Conservation (phyloP, 345 rosid genomes). For the Dovyalis caffra region DNA sequence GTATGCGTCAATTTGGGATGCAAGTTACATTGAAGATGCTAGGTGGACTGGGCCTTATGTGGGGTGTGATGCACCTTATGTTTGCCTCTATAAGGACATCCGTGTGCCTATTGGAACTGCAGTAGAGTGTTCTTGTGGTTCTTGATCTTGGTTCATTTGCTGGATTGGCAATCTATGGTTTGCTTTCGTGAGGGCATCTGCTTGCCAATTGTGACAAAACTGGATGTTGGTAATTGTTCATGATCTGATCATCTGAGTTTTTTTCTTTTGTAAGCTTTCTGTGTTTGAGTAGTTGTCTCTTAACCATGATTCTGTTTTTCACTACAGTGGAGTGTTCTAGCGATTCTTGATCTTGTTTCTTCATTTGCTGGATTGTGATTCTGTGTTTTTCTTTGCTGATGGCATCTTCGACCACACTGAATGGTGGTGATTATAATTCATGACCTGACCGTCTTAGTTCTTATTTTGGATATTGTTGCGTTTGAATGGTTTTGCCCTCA, state of each 20-base stretch:
- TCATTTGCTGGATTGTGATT: too few relatives aligned
- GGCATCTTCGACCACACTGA: too few relatives aligned
- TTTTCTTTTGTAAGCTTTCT: conserved; percentile 14
- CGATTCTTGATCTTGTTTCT: too few relatives aligned
- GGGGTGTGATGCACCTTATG: conserved; percentile 54
- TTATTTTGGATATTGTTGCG: too few relatives aligned
- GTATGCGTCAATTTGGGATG: conserved; percentile 63
- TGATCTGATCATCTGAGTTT: not conserved
- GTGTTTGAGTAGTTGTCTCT: not conserved
- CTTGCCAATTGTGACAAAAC: not conserved
- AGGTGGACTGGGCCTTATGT: conserved; percentile 47
- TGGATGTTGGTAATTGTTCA: not conserved
- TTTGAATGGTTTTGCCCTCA: too few relatives aligned
- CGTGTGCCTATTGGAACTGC: conserved; percentile 41
- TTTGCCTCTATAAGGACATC: conserved; percentile 49
- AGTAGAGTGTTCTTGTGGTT: conserved; percentile 31
- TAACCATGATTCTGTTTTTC: not conserved
- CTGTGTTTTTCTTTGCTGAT: too few relatives aligned
- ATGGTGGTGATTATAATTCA: too few relatives aligned
- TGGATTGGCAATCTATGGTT: not conserved
- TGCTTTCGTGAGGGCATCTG: not conserved
- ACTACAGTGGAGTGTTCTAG: too few relatives aligned
- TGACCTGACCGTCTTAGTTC: too few relatives aligned
- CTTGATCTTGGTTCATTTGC: conserved; percentile 16
- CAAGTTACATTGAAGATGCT: conserved; percentile 46